Conservation (phyloP, 139 green algal species). For the Tetraselmis striata region DNA sequence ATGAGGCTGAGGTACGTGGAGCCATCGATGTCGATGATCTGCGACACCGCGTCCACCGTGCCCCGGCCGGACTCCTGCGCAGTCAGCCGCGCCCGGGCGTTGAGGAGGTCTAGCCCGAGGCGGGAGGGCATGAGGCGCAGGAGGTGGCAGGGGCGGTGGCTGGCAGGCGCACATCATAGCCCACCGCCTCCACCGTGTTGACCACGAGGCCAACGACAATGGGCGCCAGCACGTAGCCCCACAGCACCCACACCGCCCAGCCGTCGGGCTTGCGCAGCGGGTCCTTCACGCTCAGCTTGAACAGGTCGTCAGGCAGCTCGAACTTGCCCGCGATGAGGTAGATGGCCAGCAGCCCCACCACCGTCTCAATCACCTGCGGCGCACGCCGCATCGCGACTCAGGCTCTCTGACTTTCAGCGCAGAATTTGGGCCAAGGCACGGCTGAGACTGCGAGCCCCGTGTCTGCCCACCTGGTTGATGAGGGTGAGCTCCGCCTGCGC, state of each 20-base stretch:
- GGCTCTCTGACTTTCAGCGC: no score
- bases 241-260: constrained; percentile 68
- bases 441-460: no score
- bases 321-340: constrained; percentile 11
- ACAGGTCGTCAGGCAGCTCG: constrained; percentile 32
- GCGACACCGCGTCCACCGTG: constrained; percentile 68
- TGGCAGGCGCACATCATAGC: constrained; percentile 35
- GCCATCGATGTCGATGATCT: constrained; percentile 58
- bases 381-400: no score
- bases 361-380: constrained; percentile 50
- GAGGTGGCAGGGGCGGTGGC: no score
- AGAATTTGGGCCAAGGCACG: no score
- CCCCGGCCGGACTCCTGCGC: constrained; percentile 29
- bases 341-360: constrained; percentile 48
- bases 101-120: no score
- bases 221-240: constrained; percentile 54
- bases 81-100: no score
- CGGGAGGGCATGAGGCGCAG: no score
- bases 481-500: background rate
- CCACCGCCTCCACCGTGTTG: constrained; percentile 21
- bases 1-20: constrained; percentile 51
- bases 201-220: constrained; percentile 48
- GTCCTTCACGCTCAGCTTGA: constrained; percentile 35
- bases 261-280: constrained; percentile 55
- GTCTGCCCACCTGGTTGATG: constrained; percentile 45